These are phyloP conservation scores for Porcisia hertigi DNA, from an alignment of 208 protist genomes.

Conservation along the genomic window DNA sequence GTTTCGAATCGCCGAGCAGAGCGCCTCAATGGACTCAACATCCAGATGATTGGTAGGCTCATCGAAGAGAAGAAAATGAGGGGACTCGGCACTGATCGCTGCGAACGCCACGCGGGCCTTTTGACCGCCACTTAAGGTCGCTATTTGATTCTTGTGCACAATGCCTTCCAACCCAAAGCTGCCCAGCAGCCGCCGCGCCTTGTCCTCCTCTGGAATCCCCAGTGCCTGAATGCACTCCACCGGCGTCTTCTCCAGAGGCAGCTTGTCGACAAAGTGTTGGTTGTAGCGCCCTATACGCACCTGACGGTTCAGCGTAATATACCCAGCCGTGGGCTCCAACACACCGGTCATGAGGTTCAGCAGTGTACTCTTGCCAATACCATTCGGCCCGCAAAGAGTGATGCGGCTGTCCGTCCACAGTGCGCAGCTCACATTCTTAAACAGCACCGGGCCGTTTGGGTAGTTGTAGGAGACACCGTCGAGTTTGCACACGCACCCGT, in stretches of 20 bases:
- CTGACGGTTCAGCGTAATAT: constrained; percentile 75
- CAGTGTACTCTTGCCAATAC: constrained; percentile 93
- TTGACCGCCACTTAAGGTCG: constrained; percentile 94
- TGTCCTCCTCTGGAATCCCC: constrained; percentile 72
- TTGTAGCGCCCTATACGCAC: constrained; percentile 91
- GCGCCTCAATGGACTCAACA: constrained; percentile 90
- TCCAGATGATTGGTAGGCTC: constrained; percentile 96
- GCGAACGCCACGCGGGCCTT: constrained; percentile 94
- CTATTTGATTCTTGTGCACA: constrained; percentile 90
- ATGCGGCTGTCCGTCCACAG: constrained; percentile 90
- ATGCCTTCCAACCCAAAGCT: constrained; percentile 89
- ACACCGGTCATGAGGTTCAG: constrained; percentile 90
- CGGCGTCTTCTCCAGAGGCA: constrained; percentile 88
- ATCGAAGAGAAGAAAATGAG: constrained; percentile 95
- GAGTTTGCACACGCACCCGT: constrained; percentile 84
- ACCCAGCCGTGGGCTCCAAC: constrained; percentile 71
- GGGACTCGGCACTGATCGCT: constrained; percentile 85
- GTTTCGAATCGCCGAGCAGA: constrained; percentile 76
- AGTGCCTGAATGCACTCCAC: constrained; percentile 87
- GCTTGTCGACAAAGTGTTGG: constrained; percentile 94
- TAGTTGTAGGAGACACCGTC: constrained; percentile 88
- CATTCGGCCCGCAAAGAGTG: constrained; percentile 90
- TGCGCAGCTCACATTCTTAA: constrained; percentile 78
- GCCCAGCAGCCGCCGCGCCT: constrained; percentile 82
- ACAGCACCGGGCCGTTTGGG: constrained; percentile 69